Evolutionary conservation across 169 alveolate species (phyloP).

Genomic region (Plasmodium vinckei): DNA sequence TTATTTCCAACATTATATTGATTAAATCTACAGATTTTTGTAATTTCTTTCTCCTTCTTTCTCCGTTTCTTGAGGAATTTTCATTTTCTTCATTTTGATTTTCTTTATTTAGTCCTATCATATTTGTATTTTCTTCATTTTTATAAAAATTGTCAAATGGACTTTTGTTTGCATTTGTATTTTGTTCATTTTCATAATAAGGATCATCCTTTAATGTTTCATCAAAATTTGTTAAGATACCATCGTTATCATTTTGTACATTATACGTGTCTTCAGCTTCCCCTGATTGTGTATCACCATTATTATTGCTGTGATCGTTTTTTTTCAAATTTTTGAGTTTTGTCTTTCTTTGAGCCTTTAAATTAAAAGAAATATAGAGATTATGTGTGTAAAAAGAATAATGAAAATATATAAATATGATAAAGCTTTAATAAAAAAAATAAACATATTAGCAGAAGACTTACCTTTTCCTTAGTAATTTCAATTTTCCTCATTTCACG

Average conservation of each 20-base stretch:
- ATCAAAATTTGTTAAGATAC: not conserved
- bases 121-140: not conserved
- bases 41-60: slow-evolving; percentile 13
- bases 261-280: not conserved
- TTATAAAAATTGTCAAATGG: not conserved
- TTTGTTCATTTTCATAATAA: not conserved
- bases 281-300: not conserved
- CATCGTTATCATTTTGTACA: slow-evolving; percentile 7
- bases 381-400: not conserved
- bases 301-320: not conserved
- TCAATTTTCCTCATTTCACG: slow-evolving; percentile 46
- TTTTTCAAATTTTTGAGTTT: slow-evolving; percentile 39
- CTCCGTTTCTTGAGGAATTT: not conserved
- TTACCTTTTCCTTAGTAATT: slow-evolving; percentile 44
- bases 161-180: not conserved
- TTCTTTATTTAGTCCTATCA: not conserved
- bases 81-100: not conserved
- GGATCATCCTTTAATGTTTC: slow-evolving; percentile 35
- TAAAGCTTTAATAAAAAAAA: not conserved
- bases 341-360: slow-evolving; percentile 58
- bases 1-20: slow-evolving; percentile 3
- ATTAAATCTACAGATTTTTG: slow-evolving; percentile 24
- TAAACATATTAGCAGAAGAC: not conserved
- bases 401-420: not conserved
- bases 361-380: not conserved